Evolutionary conservation across 208 protist species (phyloP).

Genomic region (Borovskyia barvae): DNA sequence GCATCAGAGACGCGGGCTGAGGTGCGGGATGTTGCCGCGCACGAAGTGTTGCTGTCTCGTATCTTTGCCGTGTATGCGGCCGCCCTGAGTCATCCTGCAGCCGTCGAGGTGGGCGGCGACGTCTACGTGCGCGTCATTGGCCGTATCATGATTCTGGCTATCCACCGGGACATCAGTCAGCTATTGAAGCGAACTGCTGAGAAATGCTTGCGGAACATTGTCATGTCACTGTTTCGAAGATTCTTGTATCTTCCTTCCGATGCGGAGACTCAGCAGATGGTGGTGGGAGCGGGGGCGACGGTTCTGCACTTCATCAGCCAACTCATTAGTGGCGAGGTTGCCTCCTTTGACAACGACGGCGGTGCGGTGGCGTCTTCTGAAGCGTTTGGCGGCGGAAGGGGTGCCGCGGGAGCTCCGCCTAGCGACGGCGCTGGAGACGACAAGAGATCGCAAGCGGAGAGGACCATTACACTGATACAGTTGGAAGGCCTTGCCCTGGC

Average conservation of each 20-base stretch:
- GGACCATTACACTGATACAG: slow-evolving; percentile 43
- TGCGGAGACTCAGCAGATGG: slow-evolving; percentile 1
- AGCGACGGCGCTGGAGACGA: slow-evolving; percentile 22
- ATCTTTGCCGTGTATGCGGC: slow-evolving; percentile 51
- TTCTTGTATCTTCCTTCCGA: slow-evolving; percentile 2
- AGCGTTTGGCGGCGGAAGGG: neutral
- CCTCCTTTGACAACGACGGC: slow-evolving; percentile 29
- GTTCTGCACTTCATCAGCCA: slow-evolving; percentile 48
- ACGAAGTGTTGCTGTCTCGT: slow-evolving; percentile 71
- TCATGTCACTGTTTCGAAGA: slow-evolving; percentile 22
- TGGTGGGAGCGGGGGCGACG: slow-evolving; percentile 12
- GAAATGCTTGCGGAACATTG: slow-evolving; percentile 22
- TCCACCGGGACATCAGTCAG: slow-evolving; percentile 14
- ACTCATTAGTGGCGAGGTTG: slow-evolving; percentile 47
- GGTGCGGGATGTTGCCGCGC: slow-evolving; percentile 38
- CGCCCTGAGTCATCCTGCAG: slow-evolving; percentile 39
- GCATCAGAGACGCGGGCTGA: slow-evolving; percentile 38
- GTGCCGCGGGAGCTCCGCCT: neutral
- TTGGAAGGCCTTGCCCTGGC: slow-evolving; percentile 74
- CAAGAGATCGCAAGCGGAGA: slow-evolving; percentile 10
- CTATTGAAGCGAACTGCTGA: slow-evolving; percentile 28
- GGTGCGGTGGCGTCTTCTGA: slow-evolving; percentile 11
- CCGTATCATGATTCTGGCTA: slow-evolving; percentile 29
- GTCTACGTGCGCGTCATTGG: slow-evolving; percentile 25
- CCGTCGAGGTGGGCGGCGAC: slow-evolving; percentile 10